Evolutionary conservation across 305 asterid species (phyloP), one percentile per base, ranked within the genome.

Genomic region (Fraxinus latifolia): DNA sequence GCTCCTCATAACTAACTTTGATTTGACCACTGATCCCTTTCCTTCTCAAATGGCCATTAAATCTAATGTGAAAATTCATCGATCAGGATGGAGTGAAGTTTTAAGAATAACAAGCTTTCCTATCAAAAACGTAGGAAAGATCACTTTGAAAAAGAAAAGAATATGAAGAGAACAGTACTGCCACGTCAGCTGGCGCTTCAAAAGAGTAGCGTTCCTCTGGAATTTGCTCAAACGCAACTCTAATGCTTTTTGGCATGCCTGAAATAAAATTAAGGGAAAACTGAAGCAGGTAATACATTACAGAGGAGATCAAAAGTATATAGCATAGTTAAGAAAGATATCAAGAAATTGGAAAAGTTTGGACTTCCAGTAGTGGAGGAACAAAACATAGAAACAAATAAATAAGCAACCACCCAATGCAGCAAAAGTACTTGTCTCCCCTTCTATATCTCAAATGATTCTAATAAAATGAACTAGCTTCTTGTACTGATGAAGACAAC

Each of bases 1-100:
- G 90, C 77, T 91, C 91, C 82, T 94, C 97, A 87, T 88, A 93
- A 84, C 87, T 80, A 89, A 96, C 97, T 77, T 80, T 89, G 89
- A 92, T 94, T 78, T 87, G 87, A 85, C 99, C 99, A 44, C 94
- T 92, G 85, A 94, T 89, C 71, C 99, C 98, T 88, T 96, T 94
- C 91, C 88, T 96, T 84, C 89, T 88, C 91, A 96, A 87, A 89
- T 94, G 97, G 82, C 93, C 93, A 90, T 94, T 96, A 84, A 96
- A 95, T 87, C 99, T 95, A 85, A 70, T 19, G 74, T 32, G 82
- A 76, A 84, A 31, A 77, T 79, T 17, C 70, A 73, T 76, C 75
- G 73, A 87, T 81, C 81, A 82, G 84, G 82, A 78, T 55, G 65
- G 47, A 73, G 47, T 37, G 11, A 80, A 67, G 58, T 62, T 73